A percentile compares a stretch with the other conserved stretches of the same genome.
Evolutionary conservation across 129 eudicot genomes (phyloP).

Genomic region (Glebionis coronaria): DNA sequence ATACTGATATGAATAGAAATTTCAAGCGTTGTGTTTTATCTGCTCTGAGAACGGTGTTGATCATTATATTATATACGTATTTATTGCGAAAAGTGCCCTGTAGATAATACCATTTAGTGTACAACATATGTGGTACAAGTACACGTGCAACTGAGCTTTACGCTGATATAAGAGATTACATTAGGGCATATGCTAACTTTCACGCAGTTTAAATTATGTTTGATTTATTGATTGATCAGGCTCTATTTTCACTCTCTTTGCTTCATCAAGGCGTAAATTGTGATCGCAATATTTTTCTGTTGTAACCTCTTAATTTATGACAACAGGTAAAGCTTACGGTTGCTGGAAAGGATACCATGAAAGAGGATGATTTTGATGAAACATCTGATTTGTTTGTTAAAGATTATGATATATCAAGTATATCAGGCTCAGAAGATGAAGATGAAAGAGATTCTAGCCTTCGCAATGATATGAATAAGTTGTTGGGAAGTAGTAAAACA

Average conservation of each 20-base stretch:
- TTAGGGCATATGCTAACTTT: no score
- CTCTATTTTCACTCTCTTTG: background rate
- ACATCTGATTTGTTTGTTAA: constrained; percentile 60
- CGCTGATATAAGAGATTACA: no score
- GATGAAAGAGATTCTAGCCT: constrained; percentile 47
- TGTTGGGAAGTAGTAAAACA: constrained; percentile 38
- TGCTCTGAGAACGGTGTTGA: background rate
- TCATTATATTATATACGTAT: background rate
- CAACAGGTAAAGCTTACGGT: constrained; percentile 75
- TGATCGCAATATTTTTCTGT: background rate
- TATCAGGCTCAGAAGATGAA: constrained; percentile 96
- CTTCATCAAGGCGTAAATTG: background rate
- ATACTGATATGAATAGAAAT: no score
- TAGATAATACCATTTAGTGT: background rate
- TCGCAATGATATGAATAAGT: constrained; percentile 30
- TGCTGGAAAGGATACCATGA: constrained; percentile 76
- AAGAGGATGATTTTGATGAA: constrained; percentile 91
- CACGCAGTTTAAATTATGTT: no score
- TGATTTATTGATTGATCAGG: background rate
- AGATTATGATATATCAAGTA: constrained; percentile 83
- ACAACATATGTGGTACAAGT: background rate
- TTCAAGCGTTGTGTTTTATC: no score
- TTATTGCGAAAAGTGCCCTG: background rate
- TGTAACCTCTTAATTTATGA: constrained; percentile 22
- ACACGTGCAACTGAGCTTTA: no score